Base-by-base conservation (phyloP, 495 filamentous ascomycete genomes). In the Hamigera avellanea region DNA sequence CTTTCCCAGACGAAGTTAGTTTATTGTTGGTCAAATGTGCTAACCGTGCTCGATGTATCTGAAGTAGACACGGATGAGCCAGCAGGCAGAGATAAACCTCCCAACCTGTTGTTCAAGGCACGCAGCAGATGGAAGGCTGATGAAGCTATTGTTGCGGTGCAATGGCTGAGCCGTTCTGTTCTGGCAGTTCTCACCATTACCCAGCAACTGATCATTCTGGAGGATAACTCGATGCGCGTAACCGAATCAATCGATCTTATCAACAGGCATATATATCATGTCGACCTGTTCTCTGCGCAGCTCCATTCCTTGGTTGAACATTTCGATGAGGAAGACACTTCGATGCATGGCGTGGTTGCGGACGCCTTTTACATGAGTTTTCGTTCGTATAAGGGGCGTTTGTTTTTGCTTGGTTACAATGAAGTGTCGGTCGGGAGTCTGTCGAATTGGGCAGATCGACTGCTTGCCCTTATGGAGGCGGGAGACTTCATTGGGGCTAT, bases 361-460 rank as follows among this genome's bases (percentile, higher is more conserved):
- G 93, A 98, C 65, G 91, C 93, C 12, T 98, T 95, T 46, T 83
- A 91, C 50, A 94, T 95, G 80, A 95, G 93, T 53, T 88, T 96
- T 56, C 84, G 83, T 42, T 75, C 84, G 3, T 95, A 95, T 57
- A 98, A 96, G 57, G 87, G 93, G 12, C 77, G 91, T 9, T 65
- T 95, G 29, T 98, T 96, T 51, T 64, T 96, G 9, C 66, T 98
- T 14, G 89, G 89, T 27, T 85, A 83, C 62, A 86, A 83, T 52
- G 91, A 96, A 48, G 59, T 94, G 7, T 81, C 85, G 2, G 78
- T 96, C 32, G 91, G 91, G 14, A 81, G 78, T 21, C 60, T 98
- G 31, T 95, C 93, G 9, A 96, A 96, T 48, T 98, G 91, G 91
- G 91, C 91, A n/a, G 91, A 98, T 60, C 72, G 91, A 42, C 65